These are phyloP conservation scores for Ophiostoma australiae DNA, from an alignment of 2,329 filamentous ascomycete species.

Conservation along the genomic window DNA sequence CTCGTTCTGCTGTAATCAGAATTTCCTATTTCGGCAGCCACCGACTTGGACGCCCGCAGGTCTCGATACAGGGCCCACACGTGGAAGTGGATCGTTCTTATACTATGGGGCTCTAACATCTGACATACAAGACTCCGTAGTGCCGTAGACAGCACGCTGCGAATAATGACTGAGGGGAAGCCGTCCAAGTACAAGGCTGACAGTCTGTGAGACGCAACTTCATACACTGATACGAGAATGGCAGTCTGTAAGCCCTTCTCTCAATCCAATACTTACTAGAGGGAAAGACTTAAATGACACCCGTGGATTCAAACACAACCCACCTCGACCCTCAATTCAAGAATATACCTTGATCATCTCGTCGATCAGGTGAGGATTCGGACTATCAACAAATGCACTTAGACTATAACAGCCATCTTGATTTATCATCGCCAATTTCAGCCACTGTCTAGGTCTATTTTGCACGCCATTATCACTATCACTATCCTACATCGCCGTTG, in stretches of 20 bases:
- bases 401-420: not conserved
- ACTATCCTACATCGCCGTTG: too few species aligned
- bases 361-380: too few species aligned
- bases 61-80: not conserved
- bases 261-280: not conserved
- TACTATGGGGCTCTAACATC: not conserved
- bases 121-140: not conserved
- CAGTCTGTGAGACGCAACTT: not conserved
- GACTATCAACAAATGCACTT: not conserved
- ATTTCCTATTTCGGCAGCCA: conserved; percentile 16
- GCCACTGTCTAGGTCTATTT: too few species aligned
- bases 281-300: not conserved
- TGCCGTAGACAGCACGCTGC: too few species aligned
- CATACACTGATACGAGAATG: not conserved
- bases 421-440: conserved; percentile 2
- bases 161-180: not conserved
- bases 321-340: too few species aligned
- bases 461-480: too few species aligned
- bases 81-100: not conserved
- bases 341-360: too few species aligned
- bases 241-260: too few species aligned
- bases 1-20: conserved; percentile 21
- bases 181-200: not conserved
- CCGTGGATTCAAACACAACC: too few species aligned
- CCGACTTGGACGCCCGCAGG: too few species aligned